These are phyloP conservation scores for Cyberlindnera samutprakarnensis DNA, from an alignment of 805 yeast genomes.

Conservation along the genomic window DNA sequence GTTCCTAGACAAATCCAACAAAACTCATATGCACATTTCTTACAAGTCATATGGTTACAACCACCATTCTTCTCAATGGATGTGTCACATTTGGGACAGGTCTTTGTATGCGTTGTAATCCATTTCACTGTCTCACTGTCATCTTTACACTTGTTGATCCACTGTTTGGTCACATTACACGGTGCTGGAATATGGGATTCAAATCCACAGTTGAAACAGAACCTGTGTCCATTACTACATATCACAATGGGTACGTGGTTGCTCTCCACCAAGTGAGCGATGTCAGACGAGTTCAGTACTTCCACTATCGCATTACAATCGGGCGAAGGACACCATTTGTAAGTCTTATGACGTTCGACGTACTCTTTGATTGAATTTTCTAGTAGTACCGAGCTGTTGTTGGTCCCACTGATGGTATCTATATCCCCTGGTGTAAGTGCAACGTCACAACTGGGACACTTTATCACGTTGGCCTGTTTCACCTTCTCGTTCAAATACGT, in stretches of 20 bases:
- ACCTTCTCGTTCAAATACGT: slow-evolving; percentile 45
- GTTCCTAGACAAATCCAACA: slow-evolving; percentile 88
- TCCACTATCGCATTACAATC: slow-evolving; percentile 62
- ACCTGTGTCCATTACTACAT: slow-evolving; percentile 60
- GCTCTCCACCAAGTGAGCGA: slow-evolving; percentile 5
- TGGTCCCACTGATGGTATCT: slow-evolving; percentile 32
- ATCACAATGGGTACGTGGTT: slow-evolving; percentile 55
- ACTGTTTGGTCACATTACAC: slow-evolving; percentile 55
- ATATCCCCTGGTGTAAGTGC: slow-evolving; percentile 30
- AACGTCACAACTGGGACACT: slow-evolving; percentile 58
- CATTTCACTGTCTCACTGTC: slow-evolving; percentile 87
- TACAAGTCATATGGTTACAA: slow-evolving; percentile 93
- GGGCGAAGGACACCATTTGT: slow-evolving; percentile 79
- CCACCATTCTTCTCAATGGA: slow-evolving; percentile 93
- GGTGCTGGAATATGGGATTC: slow-evolving; percentile 85
- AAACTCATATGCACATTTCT: slow-evolving; percentile 68
- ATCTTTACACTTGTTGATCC: slow-evolving; percentile 77
- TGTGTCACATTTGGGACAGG: slow-evolving; percentile 76
- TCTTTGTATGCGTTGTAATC: slow-evolving; percentile 78
- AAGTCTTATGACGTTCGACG: slow-evolving; percentile 42
- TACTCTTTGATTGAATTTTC: slow-evolving; percentile 37
- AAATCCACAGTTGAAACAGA: slow-evolving; percentile 69
- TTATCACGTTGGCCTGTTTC: slow-evolving; percentile 38
- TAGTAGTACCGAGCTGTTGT: slow-evolving; percentile 24
- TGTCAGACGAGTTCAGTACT: slow-evolving; percentile 8